Base-by-base conservation (phyloP, 176 grass and related monocot species). In the Avena insularis region DNA sequence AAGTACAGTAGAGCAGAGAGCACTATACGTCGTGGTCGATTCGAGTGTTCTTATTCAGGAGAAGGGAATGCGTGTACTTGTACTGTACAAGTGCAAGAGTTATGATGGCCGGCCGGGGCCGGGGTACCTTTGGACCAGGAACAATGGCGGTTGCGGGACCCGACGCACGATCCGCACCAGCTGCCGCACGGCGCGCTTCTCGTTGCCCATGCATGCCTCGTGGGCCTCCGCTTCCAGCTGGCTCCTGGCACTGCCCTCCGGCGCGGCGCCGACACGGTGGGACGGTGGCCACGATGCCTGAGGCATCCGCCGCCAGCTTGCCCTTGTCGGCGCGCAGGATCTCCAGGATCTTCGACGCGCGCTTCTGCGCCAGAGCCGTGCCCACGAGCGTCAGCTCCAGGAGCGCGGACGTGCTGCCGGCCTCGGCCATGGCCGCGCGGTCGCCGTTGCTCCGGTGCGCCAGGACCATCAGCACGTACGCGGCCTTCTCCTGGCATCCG, bases 381-480 rank as follows among this genome's bases (percentile, higher is more conserved):
- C 97, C 97, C 9, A 96, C 79, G 40, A 99, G 88, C 4, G 97
- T 94, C 23, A 99, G 94, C 90, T 99, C 97, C 1, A 99, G 94
- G 3, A 99, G 92, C 15, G 92, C 94, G 3, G 87, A 92, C 12
- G 92, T 78, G 58, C 90, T 84, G 46, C 92, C 90, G 53, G 94
- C 92, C 77, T 94, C 94, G 3, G 64, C 23, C 92, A 99, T 99
- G 51, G 89, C 90, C 6, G 80, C 54, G 19, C 97, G 90, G 83
- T 94, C 93, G 21, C 57, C 36, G 79, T 83, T 51, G 45, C 89
- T 89, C 50, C 93, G 95, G 90, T 99, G 92, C 31, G 92, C 97
- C 77, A 99, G 95, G 15, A 99, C 90, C 97, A 99, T 99, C 6
- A 96, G 94, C 35, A 99, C 47, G 84, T 99, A 96, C 11, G 90